Base-by-base conservation (phyloP, 2,329 filamentous ascomycete genomes). In the Exophiala bonariae region DNA sequence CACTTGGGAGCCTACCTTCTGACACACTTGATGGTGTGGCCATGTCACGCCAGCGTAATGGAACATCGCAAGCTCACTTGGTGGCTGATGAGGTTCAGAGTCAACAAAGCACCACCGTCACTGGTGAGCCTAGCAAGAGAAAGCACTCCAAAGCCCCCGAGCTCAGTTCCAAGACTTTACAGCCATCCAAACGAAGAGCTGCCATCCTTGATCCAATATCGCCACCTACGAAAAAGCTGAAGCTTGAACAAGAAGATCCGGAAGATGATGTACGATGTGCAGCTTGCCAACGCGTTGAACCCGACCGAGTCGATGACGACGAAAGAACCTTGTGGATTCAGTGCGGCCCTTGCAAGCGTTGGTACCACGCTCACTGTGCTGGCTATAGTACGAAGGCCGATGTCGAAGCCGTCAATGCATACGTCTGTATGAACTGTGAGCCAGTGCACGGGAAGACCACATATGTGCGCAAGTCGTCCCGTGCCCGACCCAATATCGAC, bases 351-450 rank as follows among this genome's bases (percentile, higher is more conserved):
- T 86, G 83, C 66, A 82, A 84, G 60, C 74, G 74, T 47, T 86
- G 83, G 83, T 85, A 81, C 59, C 83, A 86, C 65, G 81, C 81
- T 50, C 76, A 80, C 43, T 86, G 83, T 61, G 82, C 82, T 40
- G 82, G 81, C 3, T 83, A 86, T 64, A 80, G 79, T 61, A 83
- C 75, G 57, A 80, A 81, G 55, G 73, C 78, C 19, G 81, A 85
- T 60, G 78, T 84, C 26, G 77, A 80, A 46, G 80, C 79, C 43
- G 80, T 86, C 35, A 83, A 86, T 68, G 86, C 85, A 62, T 86
- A 80, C 60, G 82, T 83, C 59, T 86, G 83, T 63, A 68, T 68
- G 41, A 64, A 67, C 43, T 86, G 83, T 62, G 79, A 80, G 52
- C 75, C 79, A 17, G 66, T 72, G 10, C 76, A 81, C 64, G 83